Conservation (phyloP, 257 asterid genomes). For the Solanum ahanhuiri region DNA sequence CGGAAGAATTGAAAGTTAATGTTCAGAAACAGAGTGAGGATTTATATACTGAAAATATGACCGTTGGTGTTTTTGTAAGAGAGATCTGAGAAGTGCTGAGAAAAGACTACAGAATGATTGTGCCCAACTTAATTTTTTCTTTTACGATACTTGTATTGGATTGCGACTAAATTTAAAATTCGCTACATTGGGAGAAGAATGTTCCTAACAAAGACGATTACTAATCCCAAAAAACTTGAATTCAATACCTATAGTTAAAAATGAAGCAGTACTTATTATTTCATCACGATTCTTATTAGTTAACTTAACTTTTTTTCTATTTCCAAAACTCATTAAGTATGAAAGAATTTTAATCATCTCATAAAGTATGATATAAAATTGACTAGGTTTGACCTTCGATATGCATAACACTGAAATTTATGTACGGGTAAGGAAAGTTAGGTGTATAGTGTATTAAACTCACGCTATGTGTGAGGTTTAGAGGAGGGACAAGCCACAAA, state of each 20-base stretch:
- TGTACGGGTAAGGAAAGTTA: neutral
- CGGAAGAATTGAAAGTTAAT: neutral
- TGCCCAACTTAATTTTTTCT: neutral
- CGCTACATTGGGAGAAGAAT: no score
- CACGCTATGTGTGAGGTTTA: neutral
- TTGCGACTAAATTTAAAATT: no score
- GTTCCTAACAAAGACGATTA: no score
- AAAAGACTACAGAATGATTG: neutral
- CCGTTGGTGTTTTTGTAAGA: constrained; percentile 5
- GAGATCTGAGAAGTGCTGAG: neutral
- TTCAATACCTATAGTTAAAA: no score
- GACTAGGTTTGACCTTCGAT: neutral
- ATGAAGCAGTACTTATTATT: no score
- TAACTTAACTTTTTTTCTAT: no score
- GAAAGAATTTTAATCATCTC: no score
- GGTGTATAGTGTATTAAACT: no score
- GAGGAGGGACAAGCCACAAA: neutral
- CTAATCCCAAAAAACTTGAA: no score
- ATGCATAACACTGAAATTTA: neutral
- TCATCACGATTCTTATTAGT: no score
- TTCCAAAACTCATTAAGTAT: no score
- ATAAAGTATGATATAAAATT: neutral
- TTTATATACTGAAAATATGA: neutral
- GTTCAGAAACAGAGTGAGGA: neutral
- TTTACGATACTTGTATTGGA: no score